Base-by-base conservation (phyloP, 495 filamentous ascomycete genomes). In the Aspergillus bertholletiae region DNA sequence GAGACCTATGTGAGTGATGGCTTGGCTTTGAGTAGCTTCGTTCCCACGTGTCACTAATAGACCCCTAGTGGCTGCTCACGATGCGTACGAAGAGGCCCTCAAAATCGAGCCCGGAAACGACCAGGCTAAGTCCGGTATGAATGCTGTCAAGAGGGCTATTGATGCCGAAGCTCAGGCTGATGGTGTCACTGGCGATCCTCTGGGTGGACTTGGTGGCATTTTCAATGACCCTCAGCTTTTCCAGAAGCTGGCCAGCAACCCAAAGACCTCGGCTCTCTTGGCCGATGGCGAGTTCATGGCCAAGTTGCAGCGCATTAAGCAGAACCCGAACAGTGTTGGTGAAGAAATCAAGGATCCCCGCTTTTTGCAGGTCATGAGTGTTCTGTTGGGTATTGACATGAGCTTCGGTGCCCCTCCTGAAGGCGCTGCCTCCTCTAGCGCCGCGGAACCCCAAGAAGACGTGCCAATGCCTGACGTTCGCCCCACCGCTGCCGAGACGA, bases 331-430 rank as follows among this genome's bases (percentile, higher is more conserved):
- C 59, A 85, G 81, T 46, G 82, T 91, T 40, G 88, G 90, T 35
- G 80, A 84, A 40, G 83, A 94, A 58, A 87, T 98, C 66, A 77
- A 85, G 53, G 94, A 98, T 69, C 95, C 91, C 5, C 79, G 95
- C 35, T 90, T 98, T 77, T 78, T 98, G 62, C 88, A 95, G 72
- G 94, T 97, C 18, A 84, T 98, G 73, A 90, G 92, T 59, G 94
- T 96, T 28, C 69, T 97, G 51, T 79, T 98, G 74, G 94, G 95
- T 23, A 86, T 97, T 52, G 93, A 97, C 64, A 95, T 97, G 90
- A 84, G 84, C 56, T 89, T 96, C 72, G 84, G 82, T 37, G 82
- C 72, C 44, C 76, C 80, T 22, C 77, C 76, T 20, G 83, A 77
- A 28, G 82, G 71, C 24, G 75, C 67, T 43, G 69, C 70, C 28